Conservation (phyloP, 2,329 filamentous ascomycete genomes). For the Colletotrichum sidae region DNA sequence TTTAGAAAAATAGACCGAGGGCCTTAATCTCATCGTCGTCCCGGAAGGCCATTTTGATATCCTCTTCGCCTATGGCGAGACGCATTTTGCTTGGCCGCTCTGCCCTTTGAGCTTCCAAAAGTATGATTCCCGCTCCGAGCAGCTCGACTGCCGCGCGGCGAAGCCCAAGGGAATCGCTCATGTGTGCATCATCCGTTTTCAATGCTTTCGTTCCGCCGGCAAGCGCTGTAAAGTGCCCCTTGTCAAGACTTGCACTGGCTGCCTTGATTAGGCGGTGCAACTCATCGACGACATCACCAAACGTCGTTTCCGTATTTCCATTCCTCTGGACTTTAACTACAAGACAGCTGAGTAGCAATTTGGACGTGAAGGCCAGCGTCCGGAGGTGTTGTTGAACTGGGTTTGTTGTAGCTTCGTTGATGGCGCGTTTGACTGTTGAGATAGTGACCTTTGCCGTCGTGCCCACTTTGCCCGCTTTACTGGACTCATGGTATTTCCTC, state of each 20-base stretch:
- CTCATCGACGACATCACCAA: constrained; percentile 92
- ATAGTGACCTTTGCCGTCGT: constrained; percentile 81
- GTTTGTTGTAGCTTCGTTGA: constrained; percentile 93
- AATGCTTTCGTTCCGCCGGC: constrained; percentile 24
- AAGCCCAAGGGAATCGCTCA: constrained; percentile 50
- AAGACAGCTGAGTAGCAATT: constrained; percentile 87
- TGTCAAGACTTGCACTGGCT: constrained; percentile 9
- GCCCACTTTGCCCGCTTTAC: constrained; percentile 41
- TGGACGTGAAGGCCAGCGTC: constrained; percentile 82
- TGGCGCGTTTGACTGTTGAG: constrained; percentile 91
- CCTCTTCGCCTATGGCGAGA: constrained; percentile 88
- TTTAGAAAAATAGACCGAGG: constrained; percentile 69
- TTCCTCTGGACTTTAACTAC: constrained; percentile 83
- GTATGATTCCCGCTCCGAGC: constrained; percentile 87
- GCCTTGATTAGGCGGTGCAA: constrained; percentile 73
- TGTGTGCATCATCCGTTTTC: constrained; percentile 8
- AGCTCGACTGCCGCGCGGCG: constrained; percentile 83
- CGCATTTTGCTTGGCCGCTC: constrained; percentile 90
- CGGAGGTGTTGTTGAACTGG: constrained; percentile 91
- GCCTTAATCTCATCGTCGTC: constrained; percentile 90
- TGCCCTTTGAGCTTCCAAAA: constrained; percentile 82
- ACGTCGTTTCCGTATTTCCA: constrained; percentile 86
- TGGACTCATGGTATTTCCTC: constrained; percentile 34
- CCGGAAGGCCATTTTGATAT: constrained; percentile 86
- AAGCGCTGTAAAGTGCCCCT: constrained; percentile 1